Evolutionary conservation across 2,329 filamentous ascomycete genomes (phyloP), one percentile per base, ranked within the genome.

Genomic region (Beauveria scarabaeidicola): DNA sequence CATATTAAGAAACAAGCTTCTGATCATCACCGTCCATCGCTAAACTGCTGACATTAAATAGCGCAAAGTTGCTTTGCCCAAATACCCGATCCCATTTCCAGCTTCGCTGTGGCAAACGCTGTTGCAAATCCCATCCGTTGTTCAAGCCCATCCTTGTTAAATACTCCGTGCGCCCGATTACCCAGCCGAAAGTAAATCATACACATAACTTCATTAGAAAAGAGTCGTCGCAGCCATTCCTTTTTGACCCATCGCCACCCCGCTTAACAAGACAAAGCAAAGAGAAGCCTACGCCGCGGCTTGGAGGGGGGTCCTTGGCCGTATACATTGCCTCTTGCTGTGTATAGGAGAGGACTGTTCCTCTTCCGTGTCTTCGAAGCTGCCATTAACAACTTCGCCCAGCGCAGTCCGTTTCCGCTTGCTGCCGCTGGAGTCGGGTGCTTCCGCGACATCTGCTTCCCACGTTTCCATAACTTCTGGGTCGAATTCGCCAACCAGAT

Each of bases 401-500:
- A 76, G 65, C 4, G 70, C 68, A 23, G 71, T 68, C 19, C 73
- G 71, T 62, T 75, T 75, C 3, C 69, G 66, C 62, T 73, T 74
- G 44, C 62, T 60, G 67, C 52, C 72, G 69, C 64, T 77, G 74
- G 8, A 68, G 62, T 43, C 58, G 62, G 60, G 13, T 61, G 66
- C 32, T 70, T 68, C 41, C 68, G 59, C 59, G 21, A 66, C 65
- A 1, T 74, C 71, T 5, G 70, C 68, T 55, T 77, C 74, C 72
- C 76, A 81, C 1, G 75, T 78, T 59, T 80, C 76, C 53, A 82
- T 77, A 17, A 70, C 66, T 7, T 72, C 67, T 0, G 66, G 61
- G 54, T 77, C 70, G 52, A 76, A 72, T 2, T 61, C 53, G 1
- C 80, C 80, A 4, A 81, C 77, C 13, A 83, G 64, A 3, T 82